Evolutionary conservation across 108 stramenopile genomes (phyloP).

Genomic region (Cyclotella sp.): DNA sequence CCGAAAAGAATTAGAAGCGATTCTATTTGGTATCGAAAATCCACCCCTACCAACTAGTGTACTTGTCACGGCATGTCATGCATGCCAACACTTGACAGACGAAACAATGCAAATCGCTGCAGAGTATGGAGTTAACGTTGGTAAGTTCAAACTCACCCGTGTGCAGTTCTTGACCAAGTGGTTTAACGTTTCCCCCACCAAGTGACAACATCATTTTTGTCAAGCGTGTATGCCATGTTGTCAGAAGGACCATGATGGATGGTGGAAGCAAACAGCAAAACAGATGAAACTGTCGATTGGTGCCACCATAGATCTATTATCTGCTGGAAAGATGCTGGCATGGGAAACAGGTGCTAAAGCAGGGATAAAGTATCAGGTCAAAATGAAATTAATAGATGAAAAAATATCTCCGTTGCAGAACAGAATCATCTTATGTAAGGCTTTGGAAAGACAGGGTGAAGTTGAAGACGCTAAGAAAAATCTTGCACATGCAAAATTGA

Average conservation of each 20-base stretch:
- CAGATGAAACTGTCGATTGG: constrained; percentile 46
- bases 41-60: constrained; percentile 31
- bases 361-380: constrained; percentile 59
- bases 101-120: constrained; percentile 71
- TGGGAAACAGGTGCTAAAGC: constrained; percentile 45
- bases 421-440: constrained; percentile 69
- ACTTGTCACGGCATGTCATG: constrained; percentile 82
- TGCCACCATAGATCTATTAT: constrained; percentile 68
- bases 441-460: constrained; percentile 14
- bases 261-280: constrained; percentile 46
- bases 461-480: constrained; percentile 21
- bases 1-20: constrained; percentile 57
- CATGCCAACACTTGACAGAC: constrained; percentile 83
- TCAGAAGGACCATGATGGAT: constrained; percentile 72
- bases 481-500: constrained; percentile 33
- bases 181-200: not conserved
- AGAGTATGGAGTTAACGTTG: constrained; percentile 65
- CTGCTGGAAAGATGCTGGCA: constrained; percentile 72
- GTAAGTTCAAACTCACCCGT: not conserved
- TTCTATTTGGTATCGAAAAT: constrained; percentile 15
- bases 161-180: too few relatives aligned
- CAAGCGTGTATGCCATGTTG: constrained; percentile 80
- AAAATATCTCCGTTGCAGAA: constrained; percentile 70
- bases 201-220: not conserved
- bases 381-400: constrained; percentile 72